Conservation (phyloP, 768 basidiomycete species). For the Podaxis sp. region DNA sequence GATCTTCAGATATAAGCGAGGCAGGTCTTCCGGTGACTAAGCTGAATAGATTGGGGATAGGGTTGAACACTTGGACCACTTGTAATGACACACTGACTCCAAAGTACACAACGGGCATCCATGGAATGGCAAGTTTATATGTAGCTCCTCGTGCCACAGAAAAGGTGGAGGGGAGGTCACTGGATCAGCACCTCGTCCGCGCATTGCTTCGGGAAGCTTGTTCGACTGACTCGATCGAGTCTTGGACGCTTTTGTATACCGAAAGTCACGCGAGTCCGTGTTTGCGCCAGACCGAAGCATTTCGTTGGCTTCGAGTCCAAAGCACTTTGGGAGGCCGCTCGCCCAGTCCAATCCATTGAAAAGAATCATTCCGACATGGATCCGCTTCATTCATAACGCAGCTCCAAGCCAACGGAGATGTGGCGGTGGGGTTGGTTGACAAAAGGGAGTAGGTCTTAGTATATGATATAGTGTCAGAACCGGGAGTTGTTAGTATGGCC, state of each 20-base stretch:
- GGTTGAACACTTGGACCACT: background rate
- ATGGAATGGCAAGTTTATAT: background rate
- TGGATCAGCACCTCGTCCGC: background rate
- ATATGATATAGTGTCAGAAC: background rate
- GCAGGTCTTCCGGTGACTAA: background rate
- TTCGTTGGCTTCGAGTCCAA: background rate
- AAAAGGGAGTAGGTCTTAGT: background rate
- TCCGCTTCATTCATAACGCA: background rate
- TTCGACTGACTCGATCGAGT: background rate
- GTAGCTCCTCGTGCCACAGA: background rate
- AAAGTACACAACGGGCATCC: background rate
- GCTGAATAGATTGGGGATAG: background rate
- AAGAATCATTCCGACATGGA: background rate
- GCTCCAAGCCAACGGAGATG: background rate
- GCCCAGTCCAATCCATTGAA: background rate
- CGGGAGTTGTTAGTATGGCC: background rate
- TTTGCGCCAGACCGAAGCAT: background rate
- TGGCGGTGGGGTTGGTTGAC: background rate
- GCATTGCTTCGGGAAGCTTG: background rate
- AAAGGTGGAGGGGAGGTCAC: background rate
- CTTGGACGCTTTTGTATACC: background rate
- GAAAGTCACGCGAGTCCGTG: background rate
- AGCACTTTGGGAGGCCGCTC: background rate
- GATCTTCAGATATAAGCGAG: background rate
- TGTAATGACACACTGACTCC: background rate